Evolutionary conservation across 164 flowering plant genomes (phyloP).

Genomic region (Euptelea pleiosperma): DNA sequence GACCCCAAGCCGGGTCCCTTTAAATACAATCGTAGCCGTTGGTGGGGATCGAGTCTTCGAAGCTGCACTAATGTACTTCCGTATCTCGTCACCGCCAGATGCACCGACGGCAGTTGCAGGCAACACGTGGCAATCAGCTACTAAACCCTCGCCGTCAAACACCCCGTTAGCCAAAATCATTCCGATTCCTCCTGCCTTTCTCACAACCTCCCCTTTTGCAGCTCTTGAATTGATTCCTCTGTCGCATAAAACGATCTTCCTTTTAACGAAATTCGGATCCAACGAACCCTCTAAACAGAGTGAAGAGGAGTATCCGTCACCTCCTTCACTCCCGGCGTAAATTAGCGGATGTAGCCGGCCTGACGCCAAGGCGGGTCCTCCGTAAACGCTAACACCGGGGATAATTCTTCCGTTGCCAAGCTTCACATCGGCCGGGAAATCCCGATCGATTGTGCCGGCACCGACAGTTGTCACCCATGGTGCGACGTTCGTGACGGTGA

Average conservation of each 20-base stretch:
- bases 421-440: conserved; percentile 76
- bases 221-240: conserved; percentile 80
- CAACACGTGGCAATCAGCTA: conserved; percentile 87
- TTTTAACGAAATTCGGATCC: conserved; percentile 54
- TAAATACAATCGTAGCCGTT: conserved; percentile 63
- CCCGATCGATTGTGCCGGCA: conserved; percentile 82
- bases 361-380: conserved; percentile 59
- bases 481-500: conserved; percentile 81
- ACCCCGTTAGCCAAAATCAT: conserved; percentile 91
- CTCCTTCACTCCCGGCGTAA: conserved; percentile 69
- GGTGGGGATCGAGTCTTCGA: conserved; percentile 31
- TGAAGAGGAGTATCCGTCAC: conserved; percentile 82
- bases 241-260: conserved; percentile 87
- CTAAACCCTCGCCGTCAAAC: conserved; percentile 87
- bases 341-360: conserved; percentile 55
- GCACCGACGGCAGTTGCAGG: conserved; percentile 89
- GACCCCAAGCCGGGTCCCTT: conserved; percentile 67
- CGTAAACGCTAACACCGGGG: conserved; percentile 67
- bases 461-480: conserved; percentile 97
- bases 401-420: conserved; percentile 66
- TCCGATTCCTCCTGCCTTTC: conserved; percentile 77
- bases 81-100: conserved; percentile 53
- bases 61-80: conserved; percentile 46
- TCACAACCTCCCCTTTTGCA: conserved; percentile 81
- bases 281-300: conserved; percentile 82